A percentile compares a stretch with the other conserved stretches of the same genome.
phyloP scores from a whole-genome alignment of 176 grass and related monocot genomes.

The Dactylis glomerata region DNA sequence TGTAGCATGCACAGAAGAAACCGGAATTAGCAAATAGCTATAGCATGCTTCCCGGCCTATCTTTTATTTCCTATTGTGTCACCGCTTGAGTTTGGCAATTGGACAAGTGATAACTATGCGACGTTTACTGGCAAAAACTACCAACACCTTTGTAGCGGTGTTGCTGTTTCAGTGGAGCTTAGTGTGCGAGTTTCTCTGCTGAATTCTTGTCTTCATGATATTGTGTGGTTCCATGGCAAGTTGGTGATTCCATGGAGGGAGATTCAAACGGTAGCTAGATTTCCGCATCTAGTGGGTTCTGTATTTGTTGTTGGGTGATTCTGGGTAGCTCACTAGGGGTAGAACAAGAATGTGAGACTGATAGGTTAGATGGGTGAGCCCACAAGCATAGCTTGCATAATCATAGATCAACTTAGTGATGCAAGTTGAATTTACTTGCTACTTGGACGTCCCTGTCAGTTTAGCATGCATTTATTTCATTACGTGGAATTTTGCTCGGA shows the following conservation, averaged over 20 bases:
- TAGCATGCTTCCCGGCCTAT: background rate
- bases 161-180: background rate
- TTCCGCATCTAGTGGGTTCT: background rate
- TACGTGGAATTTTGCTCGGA: background rate
- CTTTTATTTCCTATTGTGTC: background rate
- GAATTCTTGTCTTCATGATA: background rate
- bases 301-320: background rate
- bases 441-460: background rate
- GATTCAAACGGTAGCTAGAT: background rate
- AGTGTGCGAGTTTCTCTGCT: background rate
- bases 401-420: background rate
- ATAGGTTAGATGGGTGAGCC: background rate
- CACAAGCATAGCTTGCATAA: background rate
- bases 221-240: no score
- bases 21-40: background rate
- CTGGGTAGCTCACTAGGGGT: background rate
- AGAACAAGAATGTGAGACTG: background rate
- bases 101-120: background rate
- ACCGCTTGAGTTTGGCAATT: background rate
- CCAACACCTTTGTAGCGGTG: background rate
- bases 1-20: no score
- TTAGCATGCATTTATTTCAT: background rate
- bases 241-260: background rate
- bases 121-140: background rate
- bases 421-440: background rate